Percentiles rank a stretch among this genome's conserved stretches.
Conservation (phyloP, 306 rosid genomes). For the Comarum palustre region DNA sequence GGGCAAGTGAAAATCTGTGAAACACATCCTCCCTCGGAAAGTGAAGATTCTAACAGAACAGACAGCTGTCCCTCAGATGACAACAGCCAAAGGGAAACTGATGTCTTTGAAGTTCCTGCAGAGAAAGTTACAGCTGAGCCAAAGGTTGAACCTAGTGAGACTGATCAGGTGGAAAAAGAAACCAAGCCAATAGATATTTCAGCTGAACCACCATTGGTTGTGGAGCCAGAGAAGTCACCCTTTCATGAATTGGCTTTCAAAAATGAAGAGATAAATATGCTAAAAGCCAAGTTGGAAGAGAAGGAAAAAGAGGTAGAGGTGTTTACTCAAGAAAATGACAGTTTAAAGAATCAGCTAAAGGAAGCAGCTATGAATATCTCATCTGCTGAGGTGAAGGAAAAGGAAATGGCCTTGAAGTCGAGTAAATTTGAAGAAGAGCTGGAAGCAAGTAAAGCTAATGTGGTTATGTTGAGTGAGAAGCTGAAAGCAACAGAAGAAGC, state of each 20-base stretch:
- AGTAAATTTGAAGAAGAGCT: conserved; percentile 51
- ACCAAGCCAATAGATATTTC: conserved; percentile 33
- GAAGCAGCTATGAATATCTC: conserved; percentile 45
- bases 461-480: conserved; percentile 41
- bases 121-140: conserved; percentile 41
- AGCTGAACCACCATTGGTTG: conserved; percentile 23
- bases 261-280: conserved; percentile 42
- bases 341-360: conserved; percentile 46
- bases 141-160: conserved; percentile 28
- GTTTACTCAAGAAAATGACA: conserved; percentile 38
- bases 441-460: conserved; percentile 42
- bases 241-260: conserved; percentile 40
- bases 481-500: conserved; percentile 50
- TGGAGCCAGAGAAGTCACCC: conserved; percentile 40
- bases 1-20: conserved; percentile 37
- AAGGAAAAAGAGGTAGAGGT: conserved; percentile 46
- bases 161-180: conserved; percentile 36
- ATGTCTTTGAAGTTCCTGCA: conserved; percentile 72
- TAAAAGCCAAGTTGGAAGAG: conserved; percentile 52
- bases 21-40: conserved; percentile 31
- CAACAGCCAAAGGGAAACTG: conserved; percentile 57
- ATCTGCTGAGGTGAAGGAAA: conserved; percentile 48
- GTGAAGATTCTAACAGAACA: conserved; percentile 31
- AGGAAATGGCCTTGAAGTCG: conserved; percentile 36
- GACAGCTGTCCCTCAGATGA: conserved; percentile 35